phyloP scores from a whole-genome alignment of 2,329 filamentous ascomycete species.

The Epichloe uncinata region DNA sequence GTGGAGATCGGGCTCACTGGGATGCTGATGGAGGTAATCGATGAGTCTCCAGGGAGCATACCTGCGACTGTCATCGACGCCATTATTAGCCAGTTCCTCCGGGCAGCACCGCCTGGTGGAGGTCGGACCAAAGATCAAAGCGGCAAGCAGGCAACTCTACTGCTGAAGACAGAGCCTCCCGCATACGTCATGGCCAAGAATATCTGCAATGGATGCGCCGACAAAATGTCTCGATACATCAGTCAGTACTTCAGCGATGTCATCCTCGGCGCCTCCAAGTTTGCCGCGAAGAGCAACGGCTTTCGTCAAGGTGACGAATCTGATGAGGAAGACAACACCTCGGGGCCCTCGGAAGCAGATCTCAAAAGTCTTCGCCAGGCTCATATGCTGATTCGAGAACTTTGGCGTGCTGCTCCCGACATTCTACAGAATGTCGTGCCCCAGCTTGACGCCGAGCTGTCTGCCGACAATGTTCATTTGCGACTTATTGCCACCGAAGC shows the following conservation, averaged over 20 bases:
- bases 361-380: conserved; percentile 81
- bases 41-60: conserved; percentile 59
- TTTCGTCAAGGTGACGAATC: conserved; percentile 47
- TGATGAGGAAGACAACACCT: conserved; percentile 45
- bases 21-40: conserved; percentile 71
- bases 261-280: conserved; percentile 71
- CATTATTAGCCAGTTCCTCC: conserved; percentile 89
- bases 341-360: conserved; percentile 66
- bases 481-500: conserved; percentile 85
- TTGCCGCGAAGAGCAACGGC: conserved; percentile 41
- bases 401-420: conserved; percentile 83
- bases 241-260: conserved; percentile 96
- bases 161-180: conserved; percentile 77
- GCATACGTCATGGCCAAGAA: conserved; percentile 96
- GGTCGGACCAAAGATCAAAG: conserved; percentile 52
- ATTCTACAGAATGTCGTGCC: conserved; percentile 89
- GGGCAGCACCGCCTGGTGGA: conserved; percentile 61
- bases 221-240: conserved; percentile 90
- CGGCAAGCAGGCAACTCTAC: conserved; percentile 66
- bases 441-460: conserved; percentile 83
- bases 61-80: conserved; percentile 77
- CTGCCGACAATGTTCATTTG: conserved; percentile 76
- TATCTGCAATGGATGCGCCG: conserved; percentile 75
- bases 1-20: conserved; percentile 87
- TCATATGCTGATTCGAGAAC: conserved; percentile 74